Percentiles rank a stretch among this genome's conserved stretches.
Evolutionary conservation across 106 monocot species (phyloP).

Genomic region (Ottelia alismoides): DNA sequence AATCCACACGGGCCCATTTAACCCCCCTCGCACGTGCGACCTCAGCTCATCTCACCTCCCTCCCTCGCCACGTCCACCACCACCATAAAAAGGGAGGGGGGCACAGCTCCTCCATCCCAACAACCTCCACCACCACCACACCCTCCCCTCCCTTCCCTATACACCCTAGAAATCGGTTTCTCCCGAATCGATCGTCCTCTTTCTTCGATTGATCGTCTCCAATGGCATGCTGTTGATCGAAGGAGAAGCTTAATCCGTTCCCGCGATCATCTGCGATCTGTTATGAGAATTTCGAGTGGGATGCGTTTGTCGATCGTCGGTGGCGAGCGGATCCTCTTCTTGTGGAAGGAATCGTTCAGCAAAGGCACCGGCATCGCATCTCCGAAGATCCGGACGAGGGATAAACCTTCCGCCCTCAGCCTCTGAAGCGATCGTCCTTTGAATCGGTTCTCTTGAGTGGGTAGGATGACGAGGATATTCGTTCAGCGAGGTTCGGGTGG

Average conservation of each 20-base stretch:
- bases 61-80: background rate
- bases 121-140: background rate
- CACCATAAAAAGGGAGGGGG: background rate
- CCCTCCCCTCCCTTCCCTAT: background rate
- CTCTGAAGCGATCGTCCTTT: constrained; percentile 12
- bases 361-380: constrained; percentile 29
- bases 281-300: constrained; percentile 49
- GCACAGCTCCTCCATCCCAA: background rate
- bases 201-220: no score
- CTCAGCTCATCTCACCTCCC: background rate
- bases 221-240: no score
- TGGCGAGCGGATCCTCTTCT: constrained; percentile 14
- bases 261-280: constrained; percentile 20
- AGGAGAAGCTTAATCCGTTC: no score
- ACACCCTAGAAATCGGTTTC: background rate
- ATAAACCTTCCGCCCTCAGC: constrained; percentile 47
- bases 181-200: background rate
- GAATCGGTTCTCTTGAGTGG: no score
- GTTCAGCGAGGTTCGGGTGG: no score
- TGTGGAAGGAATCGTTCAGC: constrained; percentile 33
- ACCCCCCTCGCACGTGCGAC: background rate
- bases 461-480: no score
- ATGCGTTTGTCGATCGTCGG: constrained; percentile 19
- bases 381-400: constrained; percentile 66
- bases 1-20: background rate